phyloP scores from a whole-genome alignment of 2,329 filamentous ascomycete species.

The Metarhizium robertsii region DNA sequence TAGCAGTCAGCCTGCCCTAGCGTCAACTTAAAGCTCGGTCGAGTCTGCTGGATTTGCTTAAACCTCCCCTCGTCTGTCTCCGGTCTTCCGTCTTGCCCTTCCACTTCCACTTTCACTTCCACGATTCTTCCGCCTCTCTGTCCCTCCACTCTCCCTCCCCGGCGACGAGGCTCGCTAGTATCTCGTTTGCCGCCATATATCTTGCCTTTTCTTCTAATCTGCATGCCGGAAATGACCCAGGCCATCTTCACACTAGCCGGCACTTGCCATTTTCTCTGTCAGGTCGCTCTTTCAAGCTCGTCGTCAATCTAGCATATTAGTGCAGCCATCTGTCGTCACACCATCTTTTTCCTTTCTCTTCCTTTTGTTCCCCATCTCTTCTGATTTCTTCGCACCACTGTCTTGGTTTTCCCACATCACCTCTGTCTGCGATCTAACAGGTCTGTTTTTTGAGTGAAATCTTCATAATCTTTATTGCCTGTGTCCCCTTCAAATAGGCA shows the following conservation, averaged over 20 bases:
- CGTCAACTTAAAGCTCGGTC: background rate
- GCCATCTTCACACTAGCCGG: conserved; percentile 17
- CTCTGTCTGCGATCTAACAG: conserved; percentile 19
- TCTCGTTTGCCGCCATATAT: conserved; percentile 14
- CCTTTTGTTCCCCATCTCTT: conserved; percentile 8
- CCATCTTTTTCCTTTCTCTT: conserved; percentile 6
- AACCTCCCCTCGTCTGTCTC: background rate
- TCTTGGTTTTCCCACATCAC: conserved; percentile 13
- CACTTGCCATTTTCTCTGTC: conserved; percentile 11
- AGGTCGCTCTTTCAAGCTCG: conserved; percentile 5
- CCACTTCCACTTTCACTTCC: background rate
- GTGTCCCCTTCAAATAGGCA: conserved; percentile 4
- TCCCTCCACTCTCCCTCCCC: background rate
- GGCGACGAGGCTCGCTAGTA: conserved; percentile 7
- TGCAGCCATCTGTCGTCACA: conserved; percentile 6
- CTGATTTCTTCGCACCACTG: conserved; percentile 9
- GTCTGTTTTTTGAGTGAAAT: conserved; percentile 17
- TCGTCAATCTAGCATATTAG: conserved; percentile 1
- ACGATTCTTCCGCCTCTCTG: background rate
- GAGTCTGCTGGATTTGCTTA: background rate
- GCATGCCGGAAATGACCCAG: conserved; percentile 3
- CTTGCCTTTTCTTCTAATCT: conserved; percentile 14
- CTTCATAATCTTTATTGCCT: conserved; percentile 17
- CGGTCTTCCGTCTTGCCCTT: background rate
- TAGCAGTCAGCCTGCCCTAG: background rate